These are phyloP conservation scores for Cladosporium sphaerospermum DNA, from an alignment of 2,329 filamentous ascomycete species.

Conservation along the genomic window DNA sequence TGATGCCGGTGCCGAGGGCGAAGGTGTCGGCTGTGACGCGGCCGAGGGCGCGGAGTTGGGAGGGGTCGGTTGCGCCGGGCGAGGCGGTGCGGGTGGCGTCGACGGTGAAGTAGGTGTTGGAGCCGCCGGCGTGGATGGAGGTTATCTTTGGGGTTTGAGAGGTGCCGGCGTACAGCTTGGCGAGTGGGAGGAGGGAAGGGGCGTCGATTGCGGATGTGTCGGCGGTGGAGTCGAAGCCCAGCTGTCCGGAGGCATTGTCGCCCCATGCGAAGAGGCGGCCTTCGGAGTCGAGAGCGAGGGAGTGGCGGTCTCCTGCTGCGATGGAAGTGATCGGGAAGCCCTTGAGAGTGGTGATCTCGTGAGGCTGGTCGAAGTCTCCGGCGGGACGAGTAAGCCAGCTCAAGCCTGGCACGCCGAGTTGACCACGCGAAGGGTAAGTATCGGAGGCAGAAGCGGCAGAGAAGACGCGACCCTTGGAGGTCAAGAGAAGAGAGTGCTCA, in stretches of 20 bases:
- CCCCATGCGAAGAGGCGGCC: slow-evolving; percentile 82
- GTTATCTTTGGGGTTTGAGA: slow-evolving; percentile 62
- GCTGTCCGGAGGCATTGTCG: slow-evolving; percentile 84
- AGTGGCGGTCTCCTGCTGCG: slow-evolving; percentile 82
- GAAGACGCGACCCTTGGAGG: slow-evolving; percentile 78
- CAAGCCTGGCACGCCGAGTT: slow-evolving; percentile 79
- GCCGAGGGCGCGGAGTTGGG: slow-evolving; percentile 41
- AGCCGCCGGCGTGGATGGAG: slow-evolving; percentile 74
- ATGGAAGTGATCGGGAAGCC: slow-evolving; percentile 68
- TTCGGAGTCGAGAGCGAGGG: slow-evolving; percentile 66
- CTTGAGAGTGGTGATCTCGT: slow-evolving; percentile 67
- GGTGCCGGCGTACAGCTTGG: slow-evolving; percentile 65
- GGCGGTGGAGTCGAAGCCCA: slow-evolving; percentile 68
- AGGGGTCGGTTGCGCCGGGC: slow-evolving; percentile 19
- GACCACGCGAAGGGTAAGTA: slow-evolving; percentile 73
- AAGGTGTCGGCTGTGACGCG: slow-evolving; percentile 70
- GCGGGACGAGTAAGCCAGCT: slow-evolving; percentile 70
- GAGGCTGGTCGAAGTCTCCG: slow-evolving; percentile 73
- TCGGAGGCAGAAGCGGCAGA: slow-evolving; percentile 76
- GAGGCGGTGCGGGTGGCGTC: slow-evolving; percentile 58
- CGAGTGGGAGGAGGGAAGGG: slow-evolving; percentile 64
- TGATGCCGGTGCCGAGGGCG: slow-evolving; percentile 80
- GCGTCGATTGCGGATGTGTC: slow-evolving; percentile 59
- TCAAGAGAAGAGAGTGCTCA: slow-evolving; percentile 82
- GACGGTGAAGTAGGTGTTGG: slow-evolving; percentile 80